Evolutionary conservation across 2,329 filamentous ascomycete genomes (phyloP), one percentile per base, ranked within the genome.

Genomic region (Neospermospora avenae): DNA sequence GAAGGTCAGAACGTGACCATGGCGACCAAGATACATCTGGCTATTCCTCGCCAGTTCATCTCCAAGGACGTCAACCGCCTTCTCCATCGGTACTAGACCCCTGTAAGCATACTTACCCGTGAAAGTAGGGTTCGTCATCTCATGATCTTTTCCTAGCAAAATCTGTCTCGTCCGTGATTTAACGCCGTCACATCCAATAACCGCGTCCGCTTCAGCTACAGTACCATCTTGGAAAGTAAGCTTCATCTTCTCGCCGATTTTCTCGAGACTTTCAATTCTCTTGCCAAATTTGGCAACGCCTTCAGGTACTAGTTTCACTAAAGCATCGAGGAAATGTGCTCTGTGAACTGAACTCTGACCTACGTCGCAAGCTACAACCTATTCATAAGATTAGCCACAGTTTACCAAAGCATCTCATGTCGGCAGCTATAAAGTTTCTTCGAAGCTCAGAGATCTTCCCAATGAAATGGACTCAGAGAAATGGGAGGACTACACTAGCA

Each of bases 181-280:
- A 67, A 89, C 85, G 0, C 86, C 86, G 71, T 89, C 86, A 68
- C 83, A 86, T 4, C 83, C 85, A 58, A 88, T 76, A 0, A 85
- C 80, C 1, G 77, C 75, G 61, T 75, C 75, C 31, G 79, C 78
- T 25, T 74, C 67, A 0, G 74, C 78, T 0, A 67, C 72, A 0
- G 71, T 75, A 0, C 78, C 78, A 68, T 83, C 80, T 1, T 71
- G 65, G 58, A 83, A 81, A 4, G 68, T 69, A 53, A 80, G 49
- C 5, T 61, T 24, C 59, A 71, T 62, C 46, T 66, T 71, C 34
- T 65, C 66, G 13, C 64, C 67, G 2, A 59, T 57, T 37, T 72
- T 65, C 34, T 69, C 67, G 31, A 73, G 65, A n/a, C 64, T 60
- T 8, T 74, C 70, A 3, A 78, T 51, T 28, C 71, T 68, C 63